phyloP scores from a whole-genome alignment of 495 filamentous ascomycete genomes.

The Xanthoparmelia taractica region DNA sequence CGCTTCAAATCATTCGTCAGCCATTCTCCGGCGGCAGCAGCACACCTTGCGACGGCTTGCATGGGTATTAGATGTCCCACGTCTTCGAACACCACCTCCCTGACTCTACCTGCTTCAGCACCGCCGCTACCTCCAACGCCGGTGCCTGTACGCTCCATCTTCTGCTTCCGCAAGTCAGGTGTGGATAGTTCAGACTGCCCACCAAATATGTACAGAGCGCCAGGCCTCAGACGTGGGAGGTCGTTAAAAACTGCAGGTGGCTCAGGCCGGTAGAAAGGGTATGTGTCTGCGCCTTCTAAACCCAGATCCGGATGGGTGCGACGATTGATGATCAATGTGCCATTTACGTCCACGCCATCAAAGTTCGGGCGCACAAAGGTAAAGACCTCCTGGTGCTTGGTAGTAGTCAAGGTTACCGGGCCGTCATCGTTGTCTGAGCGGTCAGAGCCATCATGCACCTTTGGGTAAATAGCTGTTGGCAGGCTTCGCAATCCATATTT shows the following conservation, averaged over 20 bases:
- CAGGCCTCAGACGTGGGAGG: conserved; percentile 64
- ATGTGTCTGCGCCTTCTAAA: conserved; percentile 32
- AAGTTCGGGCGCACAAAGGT: conserved; percentile 52
- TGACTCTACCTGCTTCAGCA: conserved; percentile 56
- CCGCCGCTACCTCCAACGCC: conserved; percentile 47
- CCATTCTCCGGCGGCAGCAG: conserved; percentile 55
- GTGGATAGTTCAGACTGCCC: conserved; percentile 53
- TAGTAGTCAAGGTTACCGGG: conserved; percentile 51
- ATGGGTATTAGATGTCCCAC: conserved; percentile 80
- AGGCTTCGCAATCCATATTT: conserved; percentile 54
- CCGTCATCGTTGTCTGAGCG: not conserved
- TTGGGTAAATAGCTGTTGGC: conserved; percentile 38
- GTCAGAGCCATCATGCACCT: not conserved
- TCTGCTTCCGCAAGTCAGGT: conserved; percentile 41
- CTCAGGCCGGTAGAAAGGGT: conserved; percentile 73
- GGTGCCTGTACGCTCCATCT: conserved; percentile 39
- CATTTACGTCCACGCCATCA: conserved; percentile 32
- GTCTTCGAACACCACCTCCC: conserved; percentile 54
- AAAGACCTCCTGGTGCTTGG: conserved; percentile 56
- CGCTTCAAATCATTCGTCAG: conserved; percentile 52
- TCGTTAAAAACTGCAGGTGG: conserved; percentile 51
- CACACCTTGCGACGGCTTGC: conserved; percentile 61
- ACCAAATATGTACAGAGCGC: conserved; percentile 78
- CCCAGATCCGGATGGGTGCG: conserved; percentile 44
- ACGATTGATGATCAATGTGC: conserved; percentile 34